Base-by-base conservation (phyloP, 2,329 filamentous ascomycete species). In the Aspergillus sp. region DNA sequence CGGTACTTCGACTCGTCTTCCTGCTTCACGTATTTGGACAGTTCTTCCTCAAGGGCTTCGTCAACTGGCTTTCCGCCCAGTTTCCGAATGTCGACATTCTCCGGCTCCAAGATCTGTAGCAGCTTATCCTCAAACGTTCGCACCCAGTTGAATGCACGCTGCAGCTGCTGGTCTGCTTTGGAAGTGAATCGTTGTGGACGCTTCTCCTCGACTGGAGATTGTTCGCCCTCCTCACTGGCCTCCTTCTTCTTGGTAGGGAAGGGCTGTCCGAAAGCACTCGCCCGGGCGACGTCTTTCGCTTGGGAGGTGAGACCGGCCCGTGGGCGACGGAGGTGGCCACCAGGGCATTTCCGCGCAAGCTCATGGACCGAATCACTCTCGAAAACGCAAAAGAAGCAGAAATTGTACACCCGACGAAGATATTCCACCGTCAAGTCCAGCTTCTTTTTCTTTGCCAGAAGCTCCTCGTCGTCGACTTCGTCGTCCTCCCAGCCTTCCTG, bases 301-400 rank as follows among this genome's bases (percentile, higher is more conserved):
- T 90, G 81, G 11, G 84, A 88, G 4, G 88, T 94, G 31, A 97
- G 81, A 32, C 91, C 96, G 64, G 88, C 88, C 52, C 92, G 84
- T 36, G 94, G 94, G 45, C 94, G 87, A 57, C 94, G 90, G 56
- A 99, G 84, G 78, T 99, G 94, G n/a, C 94, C 94, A 40, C 94
- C 94, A 21, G 94, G 91, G 64, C 94, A 99, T 75, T 99, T 97
- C 54, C 94, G 86, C 38, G 90, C 92, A 60, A 99, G 80, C 74
- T 99, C 94, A 66, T 99, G 94, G 19, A 97, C 87, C 0, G 93
- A 97, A 71, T 99, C 94, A 67, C 91, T 94, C 74, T 99, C 94
- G 62, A 99, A 97, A 4, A 99, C 95, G 71, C 94, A 99, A 78
- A 97, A 99, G 79, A 99, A 97, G 78, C 94, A 99, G 76, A 99